Evolutionary conservation across 2,329 filamentous ascomycete species (phyloP).

Genomic region (Neurospora sp.): DNA sequence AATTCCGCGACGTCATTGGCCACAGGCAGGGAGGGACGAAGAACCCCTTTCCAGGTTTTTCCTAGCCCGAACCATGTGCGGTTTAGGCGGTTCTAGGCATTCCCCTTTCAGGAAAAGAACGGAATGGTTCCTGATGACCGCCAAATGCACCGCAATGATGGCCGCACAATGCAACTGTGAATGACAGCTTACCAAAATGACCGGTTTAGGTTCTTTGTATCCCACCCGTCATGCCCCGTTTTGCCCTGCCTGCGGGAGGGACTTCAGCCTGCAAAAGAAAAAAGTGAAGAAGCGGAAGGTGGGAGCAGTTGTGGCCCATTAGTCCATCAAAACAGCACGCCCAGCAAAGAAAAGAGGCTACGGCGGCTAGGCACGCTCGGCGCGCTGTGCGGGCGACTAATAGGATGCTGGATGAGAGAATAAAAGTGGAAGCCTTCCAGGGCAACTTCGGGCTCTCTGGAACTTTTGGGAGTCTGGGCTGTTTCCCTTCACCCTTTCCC

Average conservation of each 20-base stretch:
- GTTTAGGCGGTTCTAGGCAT: neutral
- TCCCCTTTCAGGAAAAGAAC: neutral
- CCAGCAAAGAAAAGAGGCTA: neutral
- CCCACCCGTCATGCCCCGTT: neutral
- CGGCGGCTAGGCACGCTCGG: neutral
- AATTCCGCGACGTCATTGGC: neutral
- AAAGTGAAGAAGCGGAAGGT: neutral
- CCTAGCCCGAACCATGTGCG: neutral
- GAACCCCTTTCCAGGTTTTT: neutral
- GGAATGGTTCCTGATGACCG: neutral
- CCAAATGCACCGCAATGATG: neutral
- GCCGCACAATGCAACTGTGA: neutral
- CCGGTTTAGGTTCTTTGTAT: neutral
- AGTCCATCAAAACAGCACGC: neutral
- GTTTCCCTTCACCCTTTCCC: neutral
- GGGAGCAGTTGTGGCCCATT: neutral
- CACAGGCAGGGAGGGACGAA: neutral
- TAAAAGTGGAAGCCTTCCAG: neutral
- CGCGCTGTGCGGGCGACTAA: neutral
- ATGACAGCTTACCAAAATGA: neutral
- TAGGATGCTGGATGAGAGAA: neutral
- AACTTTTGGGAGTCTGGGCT: neutral
- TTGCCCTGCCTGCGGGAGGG: neutral
- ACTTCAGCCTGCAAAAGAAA: neutral
- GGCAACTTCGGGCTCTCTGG: neutral